These are phyloP conservation scores for Cyberlindnera xishuangbannaensis DNA, from an alignment of 805 yeast species.

Conservation along the genomic window DNA sequence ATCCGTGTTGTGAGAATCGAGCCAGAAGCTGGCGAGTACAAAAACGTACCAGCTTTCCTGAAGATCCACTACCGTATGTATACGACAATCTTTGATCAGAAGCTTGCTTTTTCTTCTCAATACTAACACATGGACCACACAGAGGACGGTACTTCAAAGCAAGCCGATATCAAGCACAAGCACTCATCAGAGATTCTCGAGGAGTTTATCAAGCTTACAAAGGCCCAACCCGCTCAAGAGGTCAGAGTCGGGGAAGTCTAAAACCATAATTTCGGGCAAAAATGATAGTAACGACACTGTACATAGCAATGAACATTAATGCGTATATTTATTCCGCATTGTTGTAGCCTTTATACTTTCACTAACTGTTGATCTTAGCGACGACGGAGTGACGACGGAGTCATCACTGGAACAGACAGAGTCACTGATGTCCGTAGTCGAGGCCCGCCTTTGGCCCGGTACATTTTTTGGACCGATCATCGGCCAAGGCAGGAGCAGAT, in stretches of 20 bases:
- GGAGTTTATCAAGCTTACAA: constrained; percentile 44
- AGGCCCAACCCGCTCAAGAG: constrained; percentile 46
- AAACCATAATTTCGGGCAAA: background rate
- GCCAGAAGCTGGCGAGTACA: constrained; percentile 36
- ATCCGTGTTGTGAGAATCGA: constrained; percentile 56
- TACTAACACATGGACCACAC: constrained; percentile 4
- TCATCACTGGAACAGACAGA: too few relatives aligned
- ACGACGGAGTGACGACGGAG: too few relatives aligned
- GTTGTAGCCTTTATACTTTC: too few relatives aligned
- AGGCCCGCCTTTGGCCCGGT: too few relatives aligned
- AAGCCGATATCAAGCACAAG: constrained; percentile 49
- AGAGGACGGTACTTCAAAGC: constrained; percentile 31
- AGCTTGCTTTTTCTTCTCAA: too few relatives aligned
- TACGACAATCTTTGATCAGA: background rate
- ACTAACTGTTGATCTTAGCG: too few relatives aligned
- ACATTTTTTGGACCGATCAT: too few relatives aligned
- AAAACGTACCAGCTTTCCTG: constrained; percentile 38
- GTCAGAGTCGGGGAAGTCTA: constrained; percentile 6
- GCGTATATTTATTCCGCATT: too few relatives aligned
- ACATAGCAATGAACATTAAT: too few relatives aligned
- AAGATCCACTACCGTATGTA: constrained; percentile 31
- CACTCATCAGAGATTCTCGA: constrained; percentile 48
- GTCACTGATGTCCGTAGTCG: too few relatives aligned
- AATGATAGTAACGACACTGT: constrained; percentile 4
- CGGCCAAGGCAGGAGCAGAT: too few relatives aligned